Percentiles rank a stretch among this genome's conserved stretches.
These are phyloP conservation scores for Clarireedia homoeocarpa DNA, from an alignment of 2,329 filamentous ascomycete species.

Conservation along the genomic window DNA sequence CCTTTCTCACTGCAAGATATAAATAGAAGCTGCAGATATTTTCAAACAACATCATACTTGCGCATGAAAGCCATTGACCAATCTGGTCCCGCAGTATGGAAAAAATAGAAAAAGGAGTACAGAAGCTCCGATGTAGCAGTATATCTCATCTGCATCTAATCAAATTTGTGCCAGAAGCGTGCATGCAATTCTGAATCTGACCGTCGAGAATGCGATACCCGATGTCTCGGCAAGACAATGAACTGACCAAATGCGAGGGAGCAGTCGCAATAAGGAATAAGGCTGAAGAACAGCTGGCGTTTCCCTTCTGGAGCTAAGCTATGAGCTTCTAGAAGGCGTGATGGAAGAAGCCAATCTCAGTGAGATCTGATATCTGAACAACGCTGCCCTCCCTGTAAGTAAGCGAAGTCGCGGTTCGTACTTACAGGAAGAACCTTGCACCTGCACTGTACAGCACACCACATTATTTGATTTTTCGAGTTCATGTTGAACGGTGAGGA, in stretches of 20 bases:
- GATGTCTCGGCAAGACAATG: too few species aligned
- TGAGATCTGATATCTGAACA: not conserved
- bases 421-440: not conserved
- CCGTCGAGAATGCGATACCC: not conserved
- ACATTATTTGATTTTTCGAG: too few species aligned
- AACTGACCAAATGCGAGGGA: too few species aligned
- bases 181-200: not conserved
- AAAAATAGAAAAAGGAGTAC: not conserved
- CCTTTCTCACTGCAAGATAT: not conserved
- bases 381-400: not conserved
- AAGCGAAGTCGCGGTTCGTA: not conserved
- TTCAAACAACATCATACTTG: not conserved
- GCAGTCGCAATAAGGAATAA: not conserved
- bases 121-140: not conserved
- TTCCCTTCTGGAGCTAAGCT: not conserved
- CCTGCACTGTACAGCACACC: too few species aligned
- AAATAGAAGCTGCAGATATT: not conserved
- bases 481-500: too few species aligned
- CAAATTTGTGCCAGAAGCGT: not conserved
- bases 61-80: not conserved
- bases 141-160: too few species aligned
- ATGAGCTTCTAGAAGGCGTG: slow-evolving; percentile 14
- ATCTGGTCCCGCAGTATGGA: not conserved
- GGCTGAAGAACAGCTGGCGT: slow-evolving; percentile 10
- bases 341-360: slow-evolving; percentile 21